Conservation (phyloP, 371 early-diverging fungal species). For the Haplosporangium sp. region DNA sequence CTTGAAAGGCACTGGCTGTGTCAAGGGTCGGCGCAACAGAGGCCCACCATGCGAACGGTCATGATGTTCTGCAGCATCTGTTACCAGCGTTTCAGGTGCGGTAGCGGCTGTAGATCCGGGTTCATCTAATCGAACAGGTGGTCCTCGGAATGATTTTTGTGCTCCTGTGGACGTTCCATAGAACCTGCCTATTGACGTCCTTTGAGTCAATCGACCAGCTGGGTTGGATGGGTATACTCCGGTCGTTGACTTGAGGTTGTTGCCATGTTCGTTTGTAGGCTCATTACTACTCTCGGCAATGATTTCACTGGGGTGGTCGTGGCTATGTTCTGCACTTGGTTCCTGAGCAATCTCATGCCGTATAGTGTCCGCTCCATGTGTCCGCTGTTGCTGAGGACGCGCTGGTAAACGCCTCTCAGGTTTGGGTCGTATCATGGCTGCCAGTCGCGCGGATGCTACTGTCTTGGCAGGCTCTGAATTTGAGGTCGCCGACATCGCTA, state of each 20-base stretch:
- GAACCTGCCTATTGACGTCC: neutral
- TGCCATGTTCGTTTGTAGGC: too few relatives aligned
- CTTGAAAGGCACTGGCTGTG: slow-evolving; percentile 30
- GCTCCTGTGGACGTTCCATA: neutral
- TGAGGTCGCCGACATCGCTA: neutral
- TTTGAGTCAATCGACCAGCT: neutral
- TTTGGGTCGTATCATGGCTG: neutral
- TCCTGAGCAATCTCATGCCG: too few relatives aligned
- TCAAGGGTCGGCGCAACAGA: slow-evolving; percentile 14
- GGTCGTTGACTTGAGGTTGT: too few relatives aligned
- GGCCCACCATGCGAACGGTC: neutral
- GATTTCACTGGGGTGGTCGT: too few relatives aligned
- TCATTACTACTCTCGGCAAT: too few relatives aligned
- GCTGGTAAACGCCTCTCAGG: neutral
- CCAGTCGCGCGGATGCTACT: slow-evolving; percentile 3
- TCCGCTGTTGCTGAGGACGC: too few relatives aligned
- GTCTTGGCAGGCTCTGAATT: slow-evolving; percentile 7
- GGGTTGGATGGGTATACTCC: slow-evolving; percentile 4
- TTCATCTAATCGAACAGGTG: slow-evolving; percentile 15
- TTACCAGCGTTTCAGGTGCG: neutral
- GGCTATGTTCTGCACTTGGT: too few relatives aligned
- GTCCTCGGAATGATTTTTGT: slow-evolving; percentile 14
- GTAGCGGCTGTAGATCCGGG: neutral
- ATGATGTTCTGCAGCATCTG: neutral
- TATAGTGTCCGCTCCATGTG: too few relatives aligned